Evolutionary conservation across 208 protist genomes (phyloP).

Genomic region (Balamuthia mandrillaris): DNA sequence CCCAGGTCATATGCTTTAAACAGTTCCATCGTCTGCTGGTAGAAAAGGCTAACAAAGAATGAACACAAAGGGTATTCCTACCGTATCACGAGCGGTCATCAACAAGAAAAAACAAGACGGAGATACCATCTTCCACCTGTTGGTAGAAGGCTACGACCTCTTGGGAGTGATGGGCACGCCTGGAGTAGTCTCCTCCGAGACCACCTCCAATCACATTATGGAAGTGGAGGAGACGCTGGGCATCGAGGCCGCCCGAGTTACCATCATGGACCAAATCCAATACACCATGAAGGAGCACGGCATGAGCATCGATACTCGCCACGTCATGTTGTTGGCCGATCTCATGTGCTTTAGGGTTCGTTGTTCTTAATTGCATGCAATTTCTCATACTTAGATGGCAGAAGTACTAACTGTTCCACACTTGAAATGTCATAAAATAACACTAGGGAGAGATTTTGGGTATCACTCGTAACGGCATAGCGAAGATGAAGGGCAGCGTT

Average conservation of each 20-base stretch:
- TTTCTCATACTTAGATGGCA: background rate
- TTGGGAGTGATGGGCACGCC: slow-evolving; percentile 88
- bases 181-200: slow-evolving; percentile 84
- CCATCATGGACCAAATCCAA: slow-evolving; percentile 95
- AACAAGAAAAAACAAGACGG: background rate
- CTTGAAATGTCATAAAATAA: background rate
- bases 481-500: slow-evolving; percentile 97
- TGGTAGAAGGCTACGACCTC: slow-evolving; percentile 87
- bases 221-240: slow-evolving; percentile 89
- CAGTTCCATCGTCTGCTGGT: too few species aligned
- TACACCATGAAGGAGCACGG: slow-evolving; percentile 92
- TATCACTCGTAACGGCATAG: slow-evolving; percentile 98
- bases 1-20: too few species aligned
- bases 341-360: slow-evolving; percentile 94
- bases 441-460: slow-evolving; percentile 89
- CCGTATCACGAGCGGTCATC: background rate
- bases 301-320: slow-evolving; percentile 94
- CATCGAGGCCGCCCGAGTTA: slow-evolving; percentile 94
- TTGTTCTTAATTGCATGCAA: background rate
- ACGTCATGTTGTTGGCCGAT: slow-evolving; percentile 97
- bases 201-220: slow-evolving; percentile 95
- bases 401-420: background rate
- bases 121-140: slow-evolving; percentile 46
- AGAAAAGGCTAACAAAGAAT: too few species aligned
- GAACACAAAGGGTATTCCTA: background rate